A percentile compares a stretch with the other conserved stretches of the same genome.
Conservation (phyloP, 805 yeast genomes). For the Torulaspora franciscae region DNA sequence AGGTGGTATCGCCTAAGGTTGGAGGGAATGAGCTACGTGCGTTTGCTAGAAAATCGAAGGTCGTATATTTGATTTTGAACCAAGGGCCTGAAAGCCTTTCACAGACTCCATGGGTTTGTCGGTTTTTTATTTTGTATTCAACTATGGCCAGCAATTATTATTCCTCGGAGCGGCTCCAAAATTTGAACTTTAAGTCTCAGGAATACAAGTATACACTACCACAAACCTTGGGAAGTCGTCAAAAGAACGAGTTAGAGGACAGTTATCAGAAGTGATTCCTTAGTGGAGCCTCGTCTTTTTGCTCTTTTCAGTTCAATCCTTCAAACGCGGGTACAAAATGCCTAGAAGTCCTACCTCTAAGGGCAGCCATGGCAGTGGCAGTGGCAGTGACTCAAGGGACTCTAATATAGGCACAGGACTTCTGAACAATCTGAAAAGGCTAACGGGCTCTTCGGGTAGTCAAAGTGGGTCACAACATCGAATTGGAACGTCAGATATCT, state of each 20-base stretch:
- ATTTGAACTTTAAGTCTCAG: too few relatives aligned
- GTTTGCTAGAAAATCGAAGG: too few relatives aligned
- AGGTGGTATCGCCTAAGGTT: neutral
- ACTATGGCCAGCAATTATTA: too few relatives aligned
- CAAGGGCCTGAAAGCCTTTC: too few relatives aligned
- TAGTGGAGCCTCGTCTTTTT: neutral
- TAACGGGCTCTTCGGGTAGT: slow-evolving; percentile 19
- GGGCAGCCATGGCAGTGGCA: slow-evolving; percentile 12
- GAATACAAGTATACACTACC: too few relatives aligned
- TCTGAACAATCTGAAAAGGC: slow-evolving; percentile 29
- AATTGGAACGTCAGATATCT: slow-evolving; percentile 16
- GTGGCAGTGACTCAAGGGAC: slow-evolving; percentile 12
- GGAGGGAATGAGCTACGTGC: too few relatives aligned
- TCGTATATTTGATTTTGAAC: too few relatives aligned
- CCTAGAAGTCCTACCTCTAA: slow-evolving; percentile 15
- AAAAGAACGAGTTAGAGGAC: too few relatives aligned
- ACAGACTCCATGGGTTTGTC: too few relatives aligned
- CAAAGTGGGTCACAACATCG: slow-evolving; percentile 10
- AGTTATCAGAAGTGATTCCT: neutral
- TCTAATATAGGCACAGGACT: slow-evolving; percentile 17
- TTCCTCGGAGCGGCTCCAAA: too few relatives aligned
- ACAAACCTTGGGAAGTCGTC: too few relatives aligned
- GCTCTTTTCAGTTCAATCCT: neutral
- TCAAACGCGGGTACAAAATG: slow-evolving; percentile 4
- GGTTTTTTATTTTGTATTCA: too few relatives aligned